Base-by-base conservation (phyloP, 2,329 filamentous ascomycete species). In the Ceratocystiopsis sp. region DNA sequence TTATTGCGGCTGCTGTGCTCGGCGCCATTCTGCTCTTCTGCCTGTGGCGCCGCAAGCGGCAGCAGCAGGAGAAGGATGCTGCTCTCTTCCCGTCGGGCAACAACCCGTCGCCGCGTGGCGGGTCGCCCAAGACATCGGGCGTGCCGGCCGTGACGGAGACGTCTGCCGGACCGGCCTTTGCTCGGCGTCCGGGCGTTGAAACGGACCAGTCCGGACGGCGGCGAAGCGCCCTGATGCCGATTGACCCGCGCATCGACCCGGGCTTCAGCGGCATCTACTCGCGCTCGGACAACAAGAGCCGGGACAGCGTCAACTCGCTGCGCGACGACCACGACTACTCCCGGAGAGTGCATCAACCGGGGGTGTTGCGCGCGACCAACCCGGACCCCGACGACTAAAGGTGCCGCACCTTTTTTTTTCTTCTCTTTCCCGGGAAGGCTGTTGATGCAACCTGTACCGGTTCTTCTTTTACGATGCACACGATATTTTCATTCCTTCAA, bases 321-420 rank as follows among this genome's bases (percentile, higher is more conserved):
- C 70, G 70, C 45, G 75, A 80, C 53, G 73, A 79, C 48, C 73
- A 75, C 46, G 75, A 80, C 50, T 80, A 80, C 53, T 78, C 75
- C 35, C 63, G 75, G 49, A 64, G 66, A 50, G 73, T 79, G 14
- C 69, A 69, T 41, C 61, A 66, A 37, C 65, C 68, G 11, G 62
- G 69, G 52, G 71, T 78, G 9, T 62, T 80, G n/a, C 65, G 75
- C 49, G 73, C 74, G 10, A 74, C 65, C 29, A 80, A 80, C 52
- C 74, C 75, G 4, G 74, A 79, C 50, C 71, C 71, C 1, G 58
- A 58, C 14, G 35, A 37, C 14, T 41, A 45, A 32, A 16, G 33
- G 14, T 4, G 10, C 19, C 21, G n/a, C 21, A 29, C 32, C n/a
- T 42, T 16, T 25, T 42, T 14, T 36, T 38, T 36, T 21, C 16